These are phyloP conservation scores for Fraxinus xanthoxyloides DNA, from an alignment of 305 asterid genomes.

Conservation along the genomic window DNA sequence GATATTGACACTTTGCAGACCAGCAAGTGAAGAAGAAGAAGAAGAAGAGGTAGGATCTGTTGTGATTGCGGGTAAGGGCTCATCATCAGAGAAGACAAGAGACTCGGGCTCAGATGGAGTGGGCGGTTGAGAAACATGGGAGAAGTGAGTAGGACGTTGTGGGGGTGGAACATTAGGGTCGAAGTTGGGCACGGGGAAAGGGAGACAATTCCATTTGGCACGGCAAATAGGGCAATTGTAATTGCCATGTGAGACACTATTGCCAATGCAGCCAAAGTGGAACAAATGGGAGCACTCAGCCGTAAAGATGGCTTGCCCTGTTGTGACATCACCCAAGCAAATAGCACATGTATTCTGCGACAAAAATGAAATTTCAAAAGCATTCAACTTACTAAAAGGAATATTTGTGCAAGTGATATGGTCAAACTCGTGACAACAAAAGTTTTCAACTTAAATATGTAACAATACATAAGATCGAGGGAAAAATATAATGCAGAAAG, in stretches of 20 bases:
- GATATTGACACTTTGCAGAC: constrained; percentile 9
- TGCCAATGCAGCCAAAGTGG: constrained; percentile 22
- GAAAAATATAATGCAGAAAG: not conserved
- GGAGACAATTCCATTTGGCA: constrained; percentile 22
- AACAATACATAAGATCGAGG: not conserved
- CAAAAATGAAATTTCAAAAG: not conserved
- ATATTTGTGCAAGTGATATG: not conserved
- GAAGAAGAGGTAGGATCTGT: not conserved
- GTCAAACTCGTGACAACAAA: not conserved
- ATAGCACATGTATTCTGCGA: constrained; percentile 11
- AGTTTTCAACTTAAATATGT: not conserved
- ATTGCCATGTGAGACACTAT: constrained; percentile 16
- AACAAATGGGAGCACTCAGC: constrained; percentile 16
- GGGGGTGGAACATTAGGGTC: not conserved
- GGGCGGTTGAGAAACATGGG: not conserved
- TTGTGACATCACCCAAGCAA: constrained; percentile 10
- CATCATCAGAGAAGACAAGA: constrained; percentile 7
- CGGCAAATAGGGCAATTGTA: constrained; percentile 22
- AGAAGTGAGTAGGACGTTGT: not conserved
- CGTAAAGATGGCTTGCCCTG: constrained; percentile 20
- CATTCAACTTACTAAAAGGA: not conserved
- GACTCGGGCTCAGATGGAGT: constrained; percentile 2
- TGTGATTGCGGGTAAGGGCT: not conserved
- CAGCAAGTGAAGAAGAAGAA: constrained; percentile 1
- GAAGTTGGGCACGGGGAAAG: not conserved